These are phyloP conservation scores for Acrocalymma vagum DNA, from an alignment of 2,329 filamentous ascomycete genomes.

Conservation along the genomic window DNA sequence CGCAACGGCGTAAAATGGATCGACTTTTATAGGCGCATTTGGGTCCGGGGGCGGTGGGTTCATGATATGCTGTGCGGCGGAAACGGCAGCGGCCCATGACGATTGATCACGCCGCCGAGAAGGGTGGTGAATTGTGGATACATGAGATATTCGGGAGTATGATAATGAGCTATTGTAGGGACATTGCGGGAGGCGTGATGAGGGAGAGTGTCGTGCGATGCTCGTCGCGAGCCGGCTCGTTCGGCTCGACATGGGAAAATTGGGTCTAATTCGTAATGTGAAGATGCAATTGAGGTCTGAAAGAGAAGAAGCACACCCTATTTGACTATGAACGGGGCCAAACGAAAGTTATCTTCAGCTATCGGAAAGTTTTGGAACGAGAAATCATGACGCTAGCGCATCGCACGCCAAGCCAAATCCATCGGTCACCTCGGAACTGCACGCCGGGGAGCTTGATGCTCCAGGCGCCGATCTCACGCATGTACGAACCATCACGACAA, in stretches of 20 bases:
- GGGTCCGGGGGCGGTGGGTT: slow-evolving; percentile 66
- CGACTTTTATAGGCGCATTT: slow-evolving; percentile 75
- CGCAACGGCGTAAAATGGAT: slow-evolving; percentile 87
- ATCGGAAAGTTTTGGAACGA: slow-evolving; percentile 33
- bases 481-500: slow-evolving; percentile 44
- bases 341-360: slow-evolving; percentile 3
- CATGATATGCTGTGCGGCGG: slow-evolving; percentile 73
- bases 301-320: too few species aligned
- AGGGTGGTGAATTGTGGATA: slow-evolving; percentile 45
- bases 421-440: slow-evolving; percentile 1
- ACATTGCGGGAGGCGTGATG: slow-evolving; percentile 34
- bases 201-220: slow-evolving; percentile 31
- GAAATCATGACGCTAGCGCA: slow-evolving; percentile 38
- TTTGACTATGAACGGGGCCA: neutral
- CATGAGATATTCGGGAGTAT: slow-evolving; percentile 17
- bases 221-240: slow-evolving; percentile 46
- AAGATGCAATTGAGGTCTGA: slow-evolving; percentile 38
- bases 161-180: slow-evolving; percentile 18
- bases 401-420: slow-evolving; percentile 1
- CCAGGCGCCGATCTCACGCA: slow-evolving; percentile 7
- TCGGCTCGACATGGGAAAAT: slow-evolving; percentile 40
- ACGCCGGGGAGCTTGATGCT: neutral
- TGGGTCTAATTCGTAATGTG: slow-evolving; percentile 5
- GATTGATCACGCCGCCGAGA: slow-evolving; percentile 62
- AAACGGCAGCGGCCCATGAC: slow-evolving; percentile 79